A percentile compares a stretch with the other conserved stretches of the same genome.
phyloP scores from a whole-genome alignment of 352 stramenopile genomes.

The Globisporangium acanthophoron region DNA sequence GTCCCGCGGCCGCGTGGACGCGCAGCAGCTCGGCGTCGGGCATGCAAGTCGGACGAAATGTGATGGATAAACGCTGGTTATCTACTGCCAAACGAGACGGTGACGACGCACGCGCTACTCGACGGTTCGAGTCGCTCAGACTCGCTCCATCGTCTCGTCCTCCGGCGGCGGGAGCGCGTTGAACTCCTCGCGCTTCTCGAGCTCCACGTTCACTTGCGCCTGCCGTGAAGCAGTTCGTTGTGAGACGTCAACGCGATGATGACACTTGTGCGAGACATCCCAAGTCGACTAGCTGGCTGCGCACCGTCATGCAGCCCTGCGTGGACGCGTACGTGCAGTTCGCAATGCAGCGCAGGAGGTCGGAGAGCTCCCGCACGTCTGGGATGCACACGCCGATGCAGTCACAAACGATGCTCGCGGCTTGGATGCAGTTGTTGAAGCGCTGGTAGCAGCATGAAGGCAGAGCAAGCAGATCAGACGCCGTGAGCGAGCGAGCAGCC shows the following conservation, averaged over 20 bases:
- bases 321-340: conserved; percentile 91
- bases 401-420: conserved; percentile 65
- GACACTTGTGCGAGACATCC: background rate
- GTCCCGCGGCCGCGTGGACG: conserved; percentile 19
- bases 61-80: too few species aligned
- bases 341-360: conserved; percentile 84
- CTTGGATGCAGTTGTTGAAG: conserved; percentile 92
- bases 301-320: conserved; percentile 90
- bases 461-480: background rate
- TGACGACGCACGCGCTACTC: too few species aligned
- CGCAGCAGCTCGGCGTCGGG: conserved; percentile 9
- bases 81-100: too few species aligned
- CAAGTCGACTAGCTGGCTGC: background rate
- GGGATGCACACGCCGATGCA: conserved; percentile 76
- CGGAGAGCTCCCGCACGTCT: conserved; percentile 54
- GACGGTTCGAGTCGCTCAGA: conserved; percentile 18
- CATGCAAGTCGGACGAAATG: background rate
- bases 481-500: background rate
- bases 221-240: conserved; percentile 5
- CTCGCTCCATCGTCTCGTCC: conserved; percentile 66
- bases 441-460: conserved; percentile 26
- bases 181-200: conserved; percentile 78
- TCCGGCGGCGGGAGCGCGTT: conserved; percentile 18
- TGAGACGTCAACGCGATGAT: background rate
- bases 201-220: conserved; percentile 90